Evolutionary conservation across 2,329 filamentous ascomycete genomes (phyloP), one percentile per base, ranked within the genome.

Genomic region (Emericellopsis cladophorae): DNA sequence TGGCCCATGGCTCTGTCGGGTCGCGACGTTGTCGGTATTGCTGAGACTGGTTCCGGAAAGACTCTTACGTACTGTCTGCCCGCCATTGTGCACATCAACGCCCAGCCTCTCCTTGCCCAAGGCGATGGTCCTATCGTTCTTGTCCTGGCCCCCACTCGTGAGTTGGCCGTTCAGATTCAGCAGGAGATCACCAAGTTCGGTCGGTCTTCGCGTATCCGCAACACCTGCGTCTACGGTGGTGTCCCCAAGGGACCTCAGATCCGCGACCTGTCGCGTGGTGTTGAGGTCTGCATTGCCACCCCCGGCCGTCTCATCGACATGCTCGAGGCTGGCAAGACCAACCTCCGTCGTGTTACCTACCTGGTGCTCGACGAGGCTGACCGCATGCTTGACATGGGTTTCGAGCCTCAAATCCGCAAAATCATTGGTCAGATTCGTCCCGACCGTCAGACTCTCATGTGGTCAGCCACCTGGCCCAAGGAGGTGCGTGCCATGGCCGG

Each of bases 301-400:
- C 92, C 92, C 23, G 92, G 92, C 58, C 90, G 92, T 74, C 72
- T 98, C 55, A 96, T 98, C 55, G 92, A 98, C 56, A 95, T 96
- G 87, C 78, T 98, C 26, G 92, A 96, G 67, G 86, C 87, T 51
- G 90, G 89, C 64, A 94, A 93, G 74, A 98, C 92, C 54, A 96
- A 98, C 70, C 79, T 98, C 48, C 90, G 90, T 51, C 88, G 92
- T 62, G 89, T 96, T 47, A 98, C 92, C 42, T 98, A 98, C 69
- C 74, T 98, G 43, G 92, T 96, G 51, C 88, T 98, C 48, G 92
- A 98, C 56, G 92, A 98, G 72, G 92, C 92, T 61, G 92, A 98
- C 68, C 90, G 92, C 58, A 98, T 98, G 92, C 75, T 98, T 61
- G 92, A 98, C 70, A 98, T 98, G 92, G 92, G 92, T 79, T 96